These are phyloP conservation scores for Fonsecaea erecta DNA, from an alignment of 2,329 filamentous ascomycete species.

Conservation along the genomic window DNA sequence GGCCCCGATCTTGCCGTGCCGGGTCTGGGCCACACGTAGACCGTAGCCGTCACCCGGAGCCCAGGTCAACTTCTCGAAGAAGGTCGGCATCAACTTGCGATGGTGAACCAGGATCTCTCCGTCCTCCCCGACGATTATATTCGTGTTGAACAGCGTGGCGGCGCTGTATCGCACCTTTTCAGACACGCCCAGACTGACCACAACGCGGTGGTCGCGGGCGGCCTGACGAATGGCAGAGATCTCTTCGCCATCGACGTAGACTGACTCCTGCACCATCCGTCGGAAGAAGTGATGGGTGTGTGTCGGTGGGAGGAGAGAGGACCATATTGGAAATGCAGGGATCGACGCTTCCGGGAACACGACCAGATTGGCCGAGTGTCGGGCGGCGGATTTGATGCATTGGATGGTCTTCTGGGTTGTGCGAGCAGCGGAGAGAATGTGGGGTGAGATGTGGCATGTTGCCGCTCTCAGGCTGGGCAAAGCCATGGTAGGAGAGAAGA, in stretches of 20 bases:
- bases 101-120: constrained; percentile 58
- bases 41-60: constrained; percentile 58
- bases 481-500: constrained; percentile 38
- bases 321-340: constrained; percentile 60
- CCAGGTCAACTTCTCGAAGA: constrained; percentile 63
- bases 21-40: constrained; percentile 53
- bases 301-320: constrained; percentile 52
- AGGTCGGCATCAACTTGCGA: constrained; percentile 60
- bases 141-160: constrained; percentile 58
- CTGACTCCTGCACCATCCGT: constrained; percentile 52
- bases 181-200: constrained; percentile 58
- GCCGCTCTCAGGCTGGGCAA: constrained; percentile 38
- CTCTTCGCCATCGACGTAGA: constrained; percentile 55
- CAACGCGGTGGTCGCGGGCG: constrained; percentile 45
- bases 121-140: constrained; percentile 52
- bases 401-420: constrained; percentile 55
- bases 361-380: constrained; percentile 54
- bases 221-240: constrained; percentile 48
- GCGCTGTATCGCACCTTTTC: constrained; percentile 52
- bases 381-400: constrained; percentile 53
- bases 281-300: constrained; percentile 55
- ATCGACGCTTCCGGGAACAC: constrained; percentile 61
- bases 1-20: constrained; percentile 53
- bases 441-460: constrained; percentile 47
- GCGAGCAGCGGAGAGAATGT: constrained; percentile 53